Evolutionary conservation across 441 rosid genomes (phyloP).

Genomic region (Eruca vesicaria): DNA sequence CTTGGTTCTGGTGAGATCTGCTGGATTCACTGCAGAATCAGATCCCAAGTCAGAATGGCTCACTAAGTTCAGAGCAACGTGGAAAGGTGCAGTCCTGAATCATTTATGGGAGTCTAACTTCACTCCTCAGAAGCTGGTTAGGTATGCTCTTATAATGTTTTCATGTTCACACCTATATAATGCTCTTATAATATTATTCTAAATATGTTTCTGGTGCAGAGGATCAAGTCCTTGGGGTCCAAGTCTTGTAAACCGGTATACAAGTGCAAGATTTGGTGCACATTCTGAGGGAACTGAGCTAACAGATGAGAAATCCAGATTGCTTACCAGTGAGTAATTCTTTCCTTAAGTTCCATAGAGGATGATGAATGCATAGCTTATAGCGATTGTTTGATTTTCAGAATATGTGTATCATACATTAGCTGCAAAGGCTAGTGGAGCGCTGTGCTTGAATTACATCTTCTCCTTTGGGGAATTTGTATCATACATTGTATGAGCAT

Average conservation of each 20-base stretch:
- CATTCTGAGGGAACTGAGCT: constrained; percentile 56
- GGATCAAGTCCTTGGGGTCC: constrained; percentile 99
- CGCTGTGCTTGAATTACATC: constrained; percentile 89
- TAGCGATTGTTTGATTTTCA: constrained; percentile 37
- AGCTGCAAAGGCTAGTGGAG: constrained; percentile 99
- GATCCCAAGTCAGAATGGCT: no score
- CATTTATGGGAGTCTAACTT: no score
- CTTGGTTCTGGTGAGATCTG: no score
- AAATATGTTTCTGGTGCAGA: constrained; percentile 47
- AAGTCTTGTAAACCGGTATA: no score
- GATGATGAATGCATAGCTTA: constrained; percentile 1
- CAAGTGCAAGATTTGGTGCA: no score
- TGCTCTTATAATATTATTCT: neutral
- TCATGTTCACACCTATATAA: neutral
- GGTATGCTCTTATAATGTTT: constrained; percentile 40
- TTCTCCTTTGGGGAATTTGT: constrained; percentile 94
- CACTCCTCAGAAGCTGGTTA: constrained; percentile 89
- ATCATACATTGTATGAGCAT: no score
- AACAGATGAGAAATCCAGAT: constrained; percentile 70
- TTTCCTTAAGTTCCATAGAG: constrained; percentile 1
- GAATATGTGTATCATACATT: constrained; percentile 89
- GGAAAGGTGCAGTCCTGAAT: no score
- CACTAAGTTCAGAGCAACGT: no score
- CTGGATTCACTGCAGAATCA: no score
- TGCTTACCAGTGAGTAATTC: no score